Evolutionary conservation across 257 asterid species (phyloP), one percentile per base, ranked within the genome.

Genomic region (Nicotiana knightiana): DNA sequence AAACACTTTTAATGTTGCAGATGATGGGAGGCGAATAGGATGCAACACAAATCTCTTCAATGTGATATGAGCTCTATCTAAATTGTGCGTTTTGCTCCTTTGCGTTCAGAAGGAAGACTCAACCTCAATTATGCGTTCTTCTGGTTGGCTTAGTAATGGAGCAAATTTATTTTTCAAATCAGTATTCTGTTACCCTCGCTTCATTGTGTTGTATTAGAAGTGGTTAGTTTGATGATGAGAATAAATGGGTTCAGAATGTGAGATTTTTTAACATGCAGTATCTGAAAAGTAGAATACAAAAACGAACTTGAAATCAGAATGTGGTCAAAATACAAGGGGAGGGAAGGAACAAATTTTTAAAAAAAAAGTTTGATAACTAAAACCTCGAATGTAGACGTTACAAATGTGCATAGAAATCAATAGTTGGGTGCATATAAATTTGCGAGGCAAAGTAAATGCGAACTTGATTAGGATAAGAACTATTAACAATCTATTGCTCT

Each of bases 1-100:
- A 71, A 12, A 71, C 9, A 13, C 39, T 46, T 71, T 46, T 46
- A 71, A 71, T 71, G 61, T 46, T 71, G 39, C 79, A 71, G 80
- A 75, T 75, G 80, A 75, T 75, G 80, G 80, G 80, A 75, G 80
- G 80, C 63, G 80, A 75, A 9, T 61, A 61, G 67, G 67, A 61
- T 61, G 28, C 26, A 33, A 61, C 15, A 61, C 67, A 61, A 24
- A 51, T 75, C 8, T 58, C 64, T 58, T 58, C 64, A 75, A 75
- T 26, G 0, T 51, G 43, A 73, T 21, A 2, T 6, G 62, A 51
- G 16, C 26, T 75, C 37, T 26, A 13, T 24, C 6, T 24, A 48
- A 54, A 24, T 71, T 46, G 61, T 1, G 39, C 61, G n/a, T 67
- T 67, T 54, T 53, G 18, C 58, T 70, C 58, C 58, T 18, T 70